Conservation (phyloP, 2,329 filamentous ascomycete species). For the Beauveria caledonica region DNA sequence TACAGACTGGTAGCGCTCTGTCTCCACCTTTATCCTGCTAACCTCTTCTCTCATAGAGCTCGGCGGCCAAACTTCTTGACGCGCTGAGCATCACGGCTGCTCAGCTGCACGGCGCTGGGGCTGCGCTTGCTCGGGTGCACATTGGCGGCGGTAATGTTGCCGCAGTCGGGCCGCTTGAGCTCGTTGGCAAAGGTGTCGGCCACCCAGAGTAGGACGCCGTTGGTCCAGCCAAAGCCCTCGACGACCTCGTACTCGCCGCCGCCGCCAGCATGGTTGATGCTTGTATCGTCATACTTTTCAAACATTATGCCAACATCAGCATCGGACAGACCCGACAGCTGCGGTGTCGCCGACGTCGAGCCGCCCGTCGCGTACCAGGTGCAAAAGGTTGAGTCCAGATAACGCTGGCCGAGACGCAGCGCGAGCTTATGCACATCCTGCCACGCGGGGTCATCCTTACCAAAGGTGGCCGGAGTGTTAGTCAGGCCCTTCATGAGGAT, state of each 20-base stretch:
- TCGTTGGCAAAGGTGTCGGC: constrained; percentile 52
- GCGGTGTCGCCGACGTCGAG: constrained; percentile 43
- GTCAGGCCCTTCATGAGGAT: constrained; percentile 54
- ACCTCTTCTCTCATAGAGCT: not conserved
- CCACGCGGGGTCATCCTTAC: constrained; percentile 44
- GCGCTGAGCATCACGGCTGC: constrained; percentile 36
- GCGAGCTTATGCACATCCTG: constrained; percentile 46
- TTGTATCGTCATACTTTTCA: constrained; percentile 58
- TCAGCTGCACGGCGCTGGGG: constrained; percentile 37
- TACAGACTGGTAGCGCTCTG: not conserved
- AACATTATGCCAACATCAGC: constrained; percentile 54
- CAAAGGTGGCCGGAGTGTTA: constrained; percentile 50
- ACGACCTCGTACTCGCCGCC: constrained; percentile 64
- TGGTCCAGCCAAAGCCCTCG: constrained; percentile 64
- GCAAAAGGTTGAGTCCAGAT: constrained; percentile 60
- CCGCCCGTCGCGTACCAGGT: constrained; percentile 63
- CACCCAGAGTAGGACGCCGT: constrained; percentile 59
- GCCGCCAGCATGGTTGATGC: constrained; percentile 51
- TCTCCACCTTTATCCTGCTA: not conserved
- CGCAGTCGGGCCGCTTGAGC: constrained; percentile 48
- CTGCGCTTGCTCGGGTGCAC: constrained; percentile 25
- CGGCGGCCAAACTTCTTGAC: constrained; percentile 38
- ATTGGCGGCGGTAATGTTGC: constrained; percentile 37
- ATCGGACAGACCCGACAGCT: constrained; percentile 36
- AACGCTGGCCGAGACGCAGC: constrained; percentile 53